Percentiles rank a stretch among this genome's conserved stretches.
These are phyloP conservation scores for Avicennia marina DNA, from an alignment of 257 asterid species.

Conservation along the genomic window DNA sequence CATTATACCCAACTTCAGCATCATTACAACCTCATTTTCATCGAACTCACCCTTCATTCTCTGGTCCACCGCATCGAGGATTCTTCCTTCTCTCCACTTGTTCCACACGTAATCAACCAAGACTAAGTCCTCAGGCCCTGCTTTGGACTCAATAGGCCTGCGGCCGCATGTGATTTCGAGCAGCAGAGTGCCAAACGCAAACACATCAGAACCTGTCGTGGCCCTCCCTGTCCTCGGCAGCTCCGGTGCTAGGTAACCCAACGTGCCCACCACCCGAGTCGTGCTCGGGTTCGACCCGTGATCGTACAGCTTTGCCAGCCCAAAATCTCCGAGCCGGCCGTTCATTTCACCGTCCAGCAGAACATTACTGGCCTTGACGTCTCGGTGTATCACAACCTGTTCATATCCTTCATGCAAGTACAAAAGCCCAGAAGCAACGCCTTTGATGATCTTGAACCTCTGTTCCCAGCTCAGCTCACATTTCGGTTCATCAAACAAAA, in stretches of 20 bases:
- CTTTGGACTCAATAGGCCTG: neutral
- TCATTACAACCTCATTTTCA: neutral
- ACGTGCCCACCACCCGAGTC: conserved; percentile 60
- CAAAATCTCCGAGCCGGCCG: conserved; percentile 54
- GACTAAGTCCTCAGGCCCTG: neutral
- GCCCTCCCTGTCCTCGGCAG: conserved; percentile 50
- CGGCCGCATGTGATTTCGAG: neutral
- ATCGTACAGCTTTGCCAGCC: conserved; percentile 53
- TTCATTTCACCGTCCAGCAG: conserved; percentile 51
- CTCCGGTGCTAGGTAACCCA: conserved; percentile 72
- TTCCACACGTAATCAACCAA: neutral
- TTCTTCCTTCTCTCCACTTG: neutral
- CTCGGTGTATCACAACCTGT: conserved; percentile 56
- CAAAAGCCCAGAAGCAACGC: conserved; percentile 59
- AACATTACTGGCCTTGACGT: conserved; percentile 68
- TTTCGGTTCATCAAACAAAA: conserved; percentile 39
- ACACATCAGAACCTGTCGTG: neutral
- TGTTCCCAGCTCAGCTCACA: conserved; percentile 46
- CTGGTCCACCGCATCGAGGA: neutral
- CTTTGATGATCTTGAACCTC: conserved; percentile 56
- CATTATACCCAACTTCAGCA: neutral
- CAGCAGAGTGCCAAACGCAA: neutral
- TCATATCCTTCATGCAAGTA: conserved; percentile 75
- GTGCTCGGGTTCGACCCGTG: conserved; percentile 58
- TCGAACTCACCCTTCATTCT: neutral